A percentile compares a stretch with the other conserved stretches of the same genome.
Evolutionary conservation across 495 filamentous ascomycete species (phyloP).

Genomic region (Neurospora sp.): DNA sequence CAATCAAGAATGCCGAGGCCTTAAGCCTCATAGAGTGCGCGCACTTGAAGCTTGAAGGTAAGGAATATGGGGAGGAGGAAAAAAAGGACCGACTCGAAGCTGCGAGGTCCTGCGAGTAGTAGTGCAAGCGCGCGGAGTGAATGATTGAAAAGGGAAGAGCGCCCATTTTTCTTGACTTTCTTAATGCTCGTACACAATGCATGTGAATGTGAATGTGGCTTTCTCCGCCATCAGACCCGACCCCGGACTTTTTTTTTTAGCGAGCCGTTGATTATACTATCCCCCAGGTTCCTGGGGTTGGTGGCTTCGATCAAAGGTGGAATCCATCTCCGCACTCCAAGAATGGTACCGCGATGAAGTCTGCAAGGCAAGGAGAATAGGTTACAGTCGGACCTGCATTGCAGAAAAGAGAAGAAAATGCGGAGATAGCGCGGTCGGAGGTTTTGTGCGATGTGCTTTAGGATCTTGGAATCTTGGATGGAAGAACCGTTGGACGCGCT

Average conservation of each 20-base stretch:
- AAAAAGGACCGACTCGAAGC: slow-evolving; percentile 18
- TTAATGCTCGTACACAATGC: neutral
- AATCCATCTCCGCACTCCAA: neutral
- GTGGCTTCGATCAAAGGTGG: neutral
- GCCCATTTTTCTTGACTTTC: too few species aligned
- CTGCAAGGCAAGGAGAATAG: neutral
- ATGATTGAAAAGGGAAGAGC: neutral
- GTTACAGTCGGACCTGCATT: neutral
- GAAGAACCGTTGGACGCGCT: neutral
- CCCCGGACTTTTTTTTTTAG: neutral
- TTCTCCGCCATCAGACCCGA: neutral
- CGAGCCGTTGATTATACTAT: neutral
- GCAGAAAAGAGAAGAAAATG: neutral
- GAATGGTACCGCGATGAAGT: neutral
- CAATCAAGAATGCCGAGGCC: neutral
- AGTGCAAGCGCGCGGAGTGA: slow-evolving; percentile 13
- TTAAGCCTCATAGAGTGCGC: neutral
- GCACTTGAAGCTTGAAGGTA: neutral
- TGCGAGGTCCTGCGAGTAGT: slow-evolving; percentile 8
- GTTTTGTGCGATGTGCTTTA: neutral
- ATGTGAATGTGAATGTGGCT: neutral
- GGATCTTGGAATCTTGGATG: neutral
- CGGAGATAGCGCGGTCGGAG: neutral
- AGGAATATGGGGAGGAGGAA: neutral
- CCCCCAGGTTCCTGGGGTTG: neutral